phyloP scores from a whole-genome alignment of 495 filamentous ascomycete species.

The Usnea hakonensis region DNA sequence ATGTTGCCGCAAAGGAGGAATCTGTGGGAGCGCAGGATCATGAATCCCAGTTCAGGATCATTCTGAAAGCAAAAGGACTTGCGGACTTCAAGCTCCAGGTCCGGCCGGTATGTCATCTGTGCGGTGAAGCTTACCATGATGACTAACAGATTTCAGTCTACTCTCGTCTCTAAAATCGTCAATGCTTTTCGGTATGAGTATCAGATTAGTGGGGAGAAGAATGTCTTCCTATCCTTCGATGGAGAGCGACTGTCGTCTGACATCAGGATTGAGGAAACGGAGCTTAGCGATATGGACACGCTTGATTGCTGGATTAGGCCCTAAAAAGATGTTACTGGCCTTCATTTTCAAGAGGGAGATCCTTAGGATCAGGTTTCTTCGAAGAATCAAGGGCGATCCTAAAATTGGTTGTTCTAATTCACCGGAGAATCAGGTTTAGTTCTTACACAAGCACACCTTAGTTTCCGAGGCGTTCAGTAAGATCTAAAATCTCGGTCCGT shows the following conservation, averaged over 20 bases:
- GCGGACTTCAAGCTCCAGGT: slow-evolving; percentile 52
- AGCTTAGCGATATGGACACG: slow-evolving; percentile 69
- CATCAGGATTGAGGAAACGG: slow-evolving; percentile 58
- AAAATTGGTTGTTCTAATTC: no score
- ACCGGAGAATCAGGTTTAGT: no score
- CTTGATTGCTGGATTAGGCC: no score
- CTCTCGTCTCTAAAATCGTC: slow-evolving; percentile 47
- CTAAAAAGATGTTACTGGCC: no score
- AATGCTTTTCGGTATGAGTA: slow-evolving; percentile 43
- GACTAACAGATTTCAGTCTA: slow-evolving; percentile 32
- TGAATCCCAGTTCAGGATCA: slow-evolving; percentile 44
- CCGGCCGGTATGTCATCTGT: slow-evolving; percentile 37
- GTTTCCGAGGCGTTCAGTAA: no score
- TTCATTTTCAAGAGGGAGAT: no score
- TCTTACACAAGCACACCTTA: no score
- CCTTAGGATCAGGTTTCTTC: no score
- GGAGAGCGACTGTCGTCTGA: slow-evolving; percentile 64
- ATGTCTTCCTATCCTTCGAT: slow-evolving; percentile 66
- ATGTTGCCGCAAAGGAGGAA: slow-evolving; percentile 24
- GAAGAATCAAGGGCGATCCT: no score
- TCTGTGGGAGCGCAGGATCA: slow-evolving; percentile 22
- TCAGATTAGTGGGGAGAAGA: slow-evolving; percentile 38
- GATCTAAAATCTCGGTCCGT: no score
- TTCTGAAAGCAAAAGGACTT: slow-evolving; percentile 50
- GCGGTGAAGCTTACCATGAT: slow-evolving; percentile 3